Base-by-base conservation (phyloP, 345 rosid species). In the Rhodamnia rubescens region DNA sequence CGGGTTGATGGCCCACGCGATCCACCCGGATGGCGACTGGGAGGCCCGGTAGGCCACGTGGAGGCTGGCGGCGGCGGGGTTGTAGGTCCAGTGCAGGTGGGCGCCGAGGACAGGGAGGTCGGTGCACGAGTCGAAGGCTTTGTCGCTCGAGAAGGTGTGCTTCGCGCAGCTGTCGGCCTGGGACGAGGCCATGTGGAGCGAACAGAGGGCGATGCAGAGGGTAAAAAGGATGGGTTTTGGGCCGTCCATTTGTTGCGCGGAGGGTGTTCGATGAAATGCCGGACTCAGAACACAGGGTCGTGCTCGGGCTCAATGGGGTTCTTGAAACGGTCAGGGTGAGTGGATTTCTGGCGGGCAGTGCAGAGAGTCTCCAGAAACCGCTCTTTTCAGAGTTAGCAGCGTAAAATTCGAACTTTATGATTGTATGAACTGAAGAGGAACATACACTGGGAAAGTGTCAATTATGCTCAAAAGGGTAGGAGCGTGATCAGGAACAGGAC, bases 1-100 rank as follows among this genome's bases (percentile, higher is more conserved):
- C 20, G 95, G 94, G 86, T 93, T 92, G 75, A 93, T 84, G 24
- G 87, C 92, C 93, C 93, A 92, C 4, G 93, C 88, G n/a, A 91
- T 58, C 94, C 95, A 93, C 49, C 92, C 88, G 24, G 85, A 47
- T 0, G 87, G 84, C n/a, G 88, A 50, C 74, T 88, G 88, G 51
- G 82, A 21, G 9, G 90, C 92, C 83, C 92, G 84, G 83, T 87
- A 91, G 14, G 94, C 94, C 44, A 93, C 85, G 14, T 89, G 89
- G 32, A 87, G 86, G 9, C 84, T 88, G 44, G 10, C 83, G 53
- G 83, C 88, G 8, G 85, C 53, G 51, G 85, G 81, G 84, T 54
- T 18, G 88, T 87, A 90, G 78, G 47, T 90, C 93, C 93, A 92
- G 87, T 93, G 91, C 26, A 93, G 86, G 74, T 81, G 84, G 24